A percentile compares a stretch with the other conserved stretches of the same genome.
Evolutionary conservation across 495 filamentous ascomycete species (phyloP).

Genomic region (Sordaria brevicollis): DNA sequence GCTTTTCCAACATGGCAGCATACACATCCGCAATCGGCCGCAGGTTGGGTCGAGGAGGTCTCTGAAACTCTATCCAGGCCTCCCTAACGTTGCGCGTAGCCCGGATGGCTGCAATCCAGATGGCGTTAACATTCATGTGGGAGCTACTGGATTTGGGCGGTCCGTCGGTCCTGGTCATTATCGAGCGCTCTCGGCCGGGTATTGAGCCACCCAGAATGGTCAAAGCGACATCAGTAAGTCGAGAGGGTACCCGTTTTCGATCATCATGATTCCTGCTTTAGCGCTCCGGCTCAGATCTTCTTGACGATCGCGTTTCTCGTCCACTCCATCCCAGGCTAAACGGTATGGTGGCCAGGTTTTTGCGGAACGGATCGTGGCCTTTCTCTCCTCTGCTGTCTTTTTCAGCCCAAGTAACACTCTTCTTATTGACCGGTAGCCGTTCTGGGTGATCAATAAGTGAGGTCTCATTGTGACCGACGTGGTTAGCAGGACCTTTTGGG

Average conservation of each 20-base stretch:
- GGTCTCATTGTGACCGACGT: constrained; percentile 25
- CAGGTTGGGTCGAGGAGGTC: constrained; percentile 15
- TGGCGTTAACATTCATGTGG: constrained; percentile 16
- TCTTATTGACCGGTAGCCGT: constrained; percentile 28
- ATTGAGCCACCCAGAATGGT: constrained; percentile 26
- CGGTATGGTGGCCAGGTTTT: constrained; percentile 39
- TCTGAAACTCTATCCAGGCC: constrained; percentile 33
- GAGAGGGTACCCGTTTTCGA: constrained; percentile 30
- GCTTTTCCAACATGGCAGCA: constrained; percentile 35
- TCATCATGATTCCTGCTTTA: constrained; percentile 27
- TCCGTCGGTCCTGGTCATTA: constrained; percentile 27
- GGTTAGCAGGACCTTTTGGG: constrained; percentile 29
- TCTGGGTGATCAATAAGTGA: constrained; percentile 24
- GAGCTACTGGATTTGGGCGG: constrained; percentile 12
- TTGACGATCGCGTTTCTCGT: constrained; percentile 28
- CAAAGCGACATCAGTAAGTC: constrained; percentile 24
- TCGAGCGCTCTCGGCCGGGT: constrained; percentile 23
- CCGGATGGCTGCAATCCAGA: constrained; percentile 28
- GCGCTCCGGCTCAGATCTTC: constrained; percentile 31
- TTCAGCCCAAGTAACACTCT: constrained; percentile 27
- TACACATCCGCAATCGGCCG: constrained; percentile 26
- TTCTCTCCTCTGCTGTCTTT: constrained; percentile 27
- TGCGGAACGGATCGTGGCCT: constrained; percentile 22
- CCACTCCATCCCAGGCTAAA: constrained; percentile 31
- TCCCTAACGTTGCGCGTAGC: constrained; percentile 35